Evolutionary conservation across 2,329 filamentous ascomycete genomes (phyloP), one percentile per base, ranked within the genome.

Genomic region (Hypomyces rosellus): DNA sequence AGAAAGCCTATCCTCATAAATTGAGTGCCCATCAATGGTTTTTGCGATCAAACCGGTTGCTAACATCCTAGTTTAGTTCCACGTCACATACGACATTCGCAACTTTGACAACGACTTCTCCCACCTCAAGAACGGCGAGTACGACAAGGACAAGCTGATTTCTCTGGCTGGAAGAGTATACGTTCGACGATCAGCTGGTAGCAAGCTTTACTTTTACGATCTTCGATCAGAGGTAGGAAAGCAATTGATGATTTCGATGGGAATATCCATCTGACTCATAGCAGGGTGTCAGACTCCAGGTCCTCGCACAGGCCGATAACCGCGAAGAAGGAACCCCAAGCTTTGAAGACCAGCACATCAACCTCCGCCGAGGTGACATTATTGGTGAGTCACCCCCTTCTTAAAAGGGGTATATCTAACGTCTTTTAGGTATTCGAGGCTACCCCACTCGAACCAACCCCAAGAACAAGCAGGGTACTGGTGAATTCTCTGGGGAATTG

Each of bases 161-260:
- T 79, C 82, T 54, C 75, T 97, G 40, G 92, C 87, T 54, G 89
- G 87, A 41, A 82, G 93, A 65, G 89, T 99, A 69, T 95, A 93
- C 74, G 88, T 87, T 69, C 90, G 89, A 76, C 86, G 92, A 58
- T 74, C 84, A 0, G 82, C 88, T 6, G 90, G 91, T 50, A 78
- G 81, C 68, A 96, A 95, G 77, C 80, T 96, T 52, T 82, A 88
- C 63, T 96, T 96, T 76, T 96, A 96, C 74, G 90, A 95, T 53
- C 65, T 71, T 47, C 67, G 69, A 53, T 69, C 66, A 45, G 67
- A 71, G 37, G 63, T 65, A 52, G 20, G 60, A 43, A 9, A 12
- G 13, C 5, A 5, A 44, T 9, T 30, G 40, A 22, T 36, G 38
- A 12, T 43, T 50, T 30, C 43, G n/a, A 11, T 39, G 1, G 14